Evolutionary conservation across 1,284 basidiomycete species (phyloP).

Genomic region (Sporisorium scitamineum): DNA sequence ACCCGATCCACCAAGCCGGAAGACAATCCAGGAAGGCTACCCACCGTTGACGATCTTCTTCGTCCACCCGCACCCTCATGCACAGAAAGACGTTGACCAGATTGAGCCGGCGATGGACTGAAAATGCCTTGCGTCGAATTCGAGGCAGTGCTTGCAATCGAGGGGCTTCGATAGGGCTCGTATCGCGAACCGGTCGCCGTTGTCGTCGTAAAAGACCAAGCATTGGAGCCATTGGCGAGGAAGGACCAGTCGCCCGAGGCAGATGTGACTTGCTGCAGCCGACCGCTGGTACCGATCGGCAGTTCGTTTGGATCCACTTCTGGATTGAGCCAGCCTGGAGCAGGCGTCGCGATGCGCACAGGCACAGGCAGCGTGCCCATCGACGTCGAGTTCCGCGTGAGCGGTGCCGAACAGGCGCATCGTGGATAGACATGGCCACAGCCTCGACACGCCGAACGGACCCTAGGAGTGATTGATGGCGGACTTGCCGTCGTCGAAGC

Average conservation of each 20-base stretch:
- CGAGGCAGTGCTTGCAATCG: conserved; percentile 14
- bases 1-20: conserved; percentile 22
- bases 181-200: conserved; percentile 2
- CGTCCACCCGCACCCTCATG: no score
- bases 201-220: not conserved
- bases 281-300: not conserved
- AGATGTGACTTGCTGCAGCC: conserved; percentile 1
- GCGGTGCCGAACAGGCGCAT: conserved; percentile 5
- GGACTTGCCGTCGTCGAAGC: not conserved
- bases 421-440: no score
- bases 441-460: no score
- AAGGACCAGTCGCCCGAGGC: conserved; percentile 2
- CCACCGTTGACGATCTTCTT: conserved; percentile 18
- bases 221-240: not conserved
- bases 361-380: not conserved
- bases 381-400: conserved; percentile 3
- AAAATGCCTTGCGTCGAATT: conserved; percentile 9
- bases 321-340: conserved; percentile 28
- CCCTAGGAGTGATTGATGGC: no score
- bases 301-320: not conserved
- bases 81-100: not conserved
- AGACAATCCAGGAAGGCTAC: conserved; percentile 8
- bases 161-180: conserved; percentile 18
- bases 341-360: conserved; percentile 6
- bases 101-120: not conserved